Base-by-base conservation (phyloP, 1,284 basidiomycete species). In the Moesziomyces parantarcticus region DNA sequence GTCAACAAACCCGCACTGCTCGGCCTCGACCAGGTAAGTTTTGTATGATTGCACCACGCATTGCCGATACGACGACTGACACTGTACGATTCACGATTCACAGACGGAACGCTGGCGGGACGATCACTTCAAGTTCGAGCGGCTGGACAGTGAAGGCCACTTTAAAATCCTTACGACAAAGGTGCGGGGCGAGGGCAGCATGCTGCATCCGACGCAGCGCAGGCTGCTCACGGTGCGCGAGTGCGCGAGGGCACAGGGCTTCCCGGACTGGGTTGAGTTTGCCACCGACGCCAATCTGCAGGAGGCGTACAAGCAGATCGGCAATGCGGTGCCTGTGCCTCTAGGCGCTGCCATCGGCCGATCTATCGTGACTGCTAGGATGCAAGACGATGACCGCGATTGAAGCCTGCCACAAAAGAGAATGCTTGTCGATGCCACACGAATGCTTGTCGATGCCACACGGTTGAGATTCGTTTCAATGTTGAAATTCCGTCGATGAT, bases 221-320 rank as follows among this genome's bases (percentile, higher is more conserved):
- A 45, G 70, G 18, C 36, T 69, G n/a, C 52, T 74, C 9, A 74
- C 61, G 9, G 65, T 69, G 8, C 53, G 70, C 40, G 70, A 74
- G 29, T 68, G 66, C 36, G 70, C 65, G 5, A 44, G 70, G 10
- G 65, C 70, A 2, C 66, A 69, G 49, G 65, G 65, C 39, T 58
- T 74, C 13, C 71, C 71, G 4, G 71, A 74, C 44, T 60, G 57
- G 55, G 52, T 74, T 21, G 45, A 52, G 7, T 74, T 74, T 20
- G 22, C 26, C 6, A 53, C 55, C 10, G 61, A 60, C 25, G 16
- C 22, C 0, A 64, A 56, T 21, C 43, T 74, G 2, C 18, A 11
- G 3, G 68, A 58, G 2, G 71, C 66, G 3, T 64, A 69, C 44
- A 39, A 50, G 14, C 66, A 74, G 62, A 74, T 74, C 13, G 71